Evolutionary conservation across 305 asterid species (phyloP).

Genomic region (Salvia sclarea): DNA sequence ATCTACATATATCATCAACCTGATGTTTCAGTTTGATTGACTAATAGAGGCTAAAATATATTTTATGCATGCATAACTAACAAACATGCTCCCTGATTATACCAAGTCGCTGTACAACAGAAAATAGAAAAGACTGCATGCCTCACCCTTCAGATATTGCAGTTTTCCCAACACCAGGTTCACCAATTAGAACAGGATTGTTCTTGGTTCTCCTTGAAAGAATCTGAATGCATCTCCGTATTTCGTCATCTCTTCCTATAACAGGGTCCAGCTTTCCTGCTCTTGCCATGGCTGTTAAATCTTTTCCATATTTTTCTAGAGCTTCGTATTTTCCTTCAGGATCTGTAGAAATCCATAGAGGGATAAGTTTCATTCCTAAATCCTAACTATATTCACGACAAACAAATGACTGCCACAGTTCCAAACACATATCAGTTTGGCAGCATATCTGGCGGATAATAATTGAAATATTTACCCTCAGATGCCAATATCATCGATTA

Average conservation of each 20-base stretch:
- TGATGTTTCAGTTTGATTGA: not conserved
- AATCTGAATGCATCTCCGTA: constrained; percentile 94
- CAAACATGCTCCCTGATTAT: not conserved
- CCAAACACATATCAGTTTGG: not conserved
- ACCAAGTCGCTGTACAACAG: not conserved
- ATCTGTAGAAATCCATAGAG: constrained; percentile 47
- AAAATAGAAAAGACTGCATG: not conserved
- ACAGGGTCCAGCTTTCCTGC: constrained; percentile 96
- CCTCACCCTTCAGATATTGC: constrained; percentile 97
- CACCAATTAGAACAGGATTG: constrained; percentile 94
- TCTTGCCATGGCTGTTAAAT: constrained; percentile 92
- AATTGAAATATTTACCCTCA: not conserved
- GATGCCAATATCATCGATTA: not conserved
- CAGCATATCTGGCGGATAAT: not conserved
- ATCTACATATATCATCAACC: not conserved
- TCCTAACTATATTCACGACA: not conserved
- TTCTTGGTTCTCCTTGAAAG: constrained; percentile 94
- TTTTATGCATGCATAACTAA: not conserved
- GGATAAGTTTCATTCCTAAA: constrained; percentile 20
- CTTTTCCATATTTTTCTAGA: constrained; percentile 89
- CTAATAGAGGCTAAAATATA: constrained; percentile 3
- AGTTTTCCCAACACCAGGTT: constrained; percentile 97
- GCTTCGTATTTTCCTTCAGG: constrained; percentile 95
- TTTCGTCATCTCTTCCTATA: constrained; percentile 96
- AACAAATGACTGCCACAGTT: not conserved